Conservation (phyloP, 2,329 filamentous ascomycete species). For the Diplodia sapinea region DNA sequence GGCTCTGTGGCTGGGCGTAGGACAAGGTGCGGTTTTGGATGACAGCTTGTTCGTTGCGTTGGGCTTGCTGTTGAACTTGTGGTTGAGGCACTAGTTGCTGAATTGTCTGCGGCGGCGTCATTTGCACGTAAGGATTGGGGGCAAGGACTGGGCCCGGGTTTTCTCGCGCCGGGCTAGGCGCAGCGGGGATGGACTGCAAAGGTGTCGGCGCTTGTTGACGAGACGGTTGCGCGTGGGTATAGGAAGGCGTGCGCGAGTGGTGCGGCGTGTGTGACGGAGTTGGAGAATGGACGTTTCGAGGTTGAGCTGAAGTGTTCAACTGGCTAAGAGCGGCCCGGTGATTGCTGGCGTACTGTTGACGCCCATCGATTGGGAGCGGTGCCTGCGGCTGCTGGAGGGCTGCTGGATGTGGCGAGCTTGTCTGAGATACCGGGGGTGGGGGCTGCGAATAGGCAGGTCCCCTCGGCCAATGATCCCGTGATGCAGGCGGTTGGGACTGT, state of each 20-base stretch:
- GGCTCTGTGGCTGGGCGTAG: constrained; percentile 13
- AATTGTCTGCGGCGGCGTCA: constrained; percentile 26
- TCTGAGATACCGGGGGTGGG: constrained; percentile 11
- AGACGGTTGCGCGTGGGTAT: constrained; percentile 25
- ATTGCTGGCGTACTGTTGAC: constrained; percentile 13
- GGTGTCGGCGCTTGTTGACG: constrained; percentile 30
- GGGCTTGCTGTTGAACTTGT: constrained; percentile 19
- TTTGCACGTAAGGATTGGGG: constrained; percentile 28
- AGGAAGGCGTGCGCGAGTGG: constrained; percentile 29
- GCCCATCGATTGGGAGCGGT: constrained; percentile 4
- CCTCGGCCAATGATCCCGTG: constrained; percentile 18
- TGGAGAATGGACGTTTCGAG: constrained; percentile 24
- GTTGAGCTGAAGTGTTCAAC: constrained; percentile 27
- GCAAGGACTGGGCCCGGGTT: constrained; percentile 18
- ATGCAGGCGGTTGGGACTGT: constrained; percentile 28
- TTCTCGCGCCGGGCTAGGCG: constrained; percentile 15
- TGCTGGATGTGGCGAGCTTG: constrained; percentile 26
- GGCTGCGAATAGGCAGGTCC: constrained; percentile 20
- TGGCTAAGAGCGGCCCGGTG: constrained; percentile 27
- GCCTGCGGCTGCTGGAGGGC: constrained; percentile 13
- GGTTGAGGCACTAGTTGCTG: constrained; percentile 23
- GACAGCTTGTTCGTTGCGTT: constrained; percentile 21
- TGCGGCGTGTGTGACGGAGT: constrained; percentile 27
- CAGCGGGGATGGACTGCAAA: constrained; percentile 13
- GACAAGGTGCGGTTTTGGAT: constrained; percentile 25